Evolutionary conservation across 176 grass and related monocot species (phyloP).

Genomic region (Canna indica): DNA sequence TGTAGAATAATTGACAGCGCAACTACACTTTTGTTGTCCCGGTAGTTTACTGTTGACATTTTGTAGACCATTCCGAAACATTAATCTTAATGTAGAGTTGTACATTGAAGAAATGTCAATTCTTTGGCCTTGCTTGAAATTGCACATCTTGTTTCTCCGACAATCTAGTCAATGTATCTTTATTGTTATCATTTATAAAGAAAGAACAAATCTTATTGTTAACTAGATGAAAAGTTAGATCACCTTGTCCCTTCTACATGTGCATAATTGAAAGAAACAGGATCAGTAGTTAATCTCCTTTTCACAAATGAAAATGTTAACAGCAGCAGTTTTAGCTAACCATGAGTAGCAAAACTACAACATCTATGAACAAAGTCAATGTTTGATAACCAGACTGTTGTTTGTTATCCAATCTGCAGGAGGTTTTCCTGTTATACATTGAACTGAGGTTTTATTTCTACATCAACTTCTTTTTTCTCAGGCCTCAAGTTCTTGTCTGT

Average conservation of each 20-base stretch:
- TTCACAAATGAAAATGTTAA: no score
- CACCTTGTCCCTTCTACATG: no score
- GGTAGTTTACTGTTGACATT: neutral
- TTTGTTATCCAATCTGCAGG: neutral
- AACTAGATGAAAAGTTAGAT: no score
- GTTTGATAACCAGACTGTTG: neutral
- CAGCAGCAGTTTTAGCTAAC: no score
- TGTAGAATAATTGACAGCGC: neutral
- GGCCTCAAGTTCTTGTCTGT: no score
- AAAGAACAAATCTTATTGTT: no score
- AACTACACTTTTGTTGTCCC: neutral
- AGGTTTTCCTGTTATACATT: neutral
- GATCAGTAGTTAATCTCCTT: no score
- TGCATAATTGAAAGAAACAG: no score
- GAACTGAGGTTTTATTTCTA: neutral
- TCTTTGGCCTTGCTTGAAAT: neutral
- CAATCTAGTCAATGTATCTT: neutral
- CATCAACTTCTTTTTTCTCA: no score
- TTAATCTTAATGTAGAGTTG: neutral
- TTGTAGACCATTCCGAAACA: neutral
- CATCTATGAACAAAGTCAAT: no score
- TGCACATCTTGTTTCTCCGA: neutral
- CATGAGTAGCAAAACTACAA: no score
- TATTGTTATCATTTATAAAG: no score
- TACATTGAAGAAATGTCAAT: neutral